Conservation (phyloP, 129 eudicot genomes). For the Solidago caesia region DNA sequence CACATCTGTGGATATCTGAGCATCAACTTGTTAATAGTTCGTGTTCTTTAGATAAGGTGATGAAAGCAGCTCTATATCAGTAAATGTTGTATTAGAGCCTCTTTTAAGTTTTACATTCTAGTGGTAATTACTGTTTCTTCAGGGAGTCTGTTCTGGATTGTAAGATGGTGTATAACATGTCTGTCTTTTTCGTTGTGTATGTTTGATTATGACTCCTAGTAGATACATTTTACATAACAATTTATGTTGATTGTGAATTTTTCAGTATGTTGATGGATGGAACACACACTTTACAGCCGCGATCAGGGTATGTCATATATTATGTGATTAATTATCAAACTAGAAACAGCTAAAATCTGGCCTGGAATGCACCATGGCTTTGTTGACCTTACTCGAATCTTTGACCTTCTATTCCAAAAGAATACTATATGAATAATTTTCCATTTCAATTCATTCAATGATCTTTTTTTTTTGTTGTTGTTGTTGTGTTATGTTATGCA, state of each 20-base stretch:
- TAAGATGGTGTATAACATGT: background rate
- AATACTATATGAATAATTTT: background rate
- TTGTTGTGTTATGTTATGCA: slow-evolving; percentile 38
- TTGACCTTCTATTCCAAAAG: no score
- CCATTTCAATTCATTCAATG: background rate
- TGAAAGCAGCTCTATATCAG: slow-evolving; percentile 7
- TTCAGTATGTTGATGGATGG: slow-evolving; percentile 70
- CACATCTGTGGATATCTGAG: slow-evolving; percentile 70
- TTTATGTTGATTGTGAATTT: slow-evolving; percentile 14
- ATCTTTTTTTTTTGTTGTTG: slow-evolving; percentile 6
- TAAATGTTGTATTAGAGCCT: background rate
- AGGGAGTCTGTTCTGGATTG: background rate
- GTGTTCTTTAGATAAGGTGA: slow-evolving; percentile 57
- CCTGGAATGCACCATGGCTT: background rate
- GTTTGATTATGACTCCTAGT: background rate
- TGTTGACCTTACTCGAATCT: no score
- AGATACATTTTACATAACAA: background rate
- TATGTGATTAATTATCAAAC: background rate
- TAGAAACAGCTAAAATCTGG: background rate
- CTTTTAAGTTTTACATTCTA: background rate
- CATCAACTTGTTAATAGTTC: slow-evolving; percentile 40
- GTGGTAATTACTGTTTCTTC: background rate
- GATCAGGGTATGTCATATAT: slow-evolving; percentile 52
- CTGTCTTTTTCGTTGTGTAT: background rate
- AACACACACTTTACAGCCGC: slow-evolving; percentile 72